Base-by-base conservation (phyloP, 305 asterid species). In the Solanum hybrid region DNA sequence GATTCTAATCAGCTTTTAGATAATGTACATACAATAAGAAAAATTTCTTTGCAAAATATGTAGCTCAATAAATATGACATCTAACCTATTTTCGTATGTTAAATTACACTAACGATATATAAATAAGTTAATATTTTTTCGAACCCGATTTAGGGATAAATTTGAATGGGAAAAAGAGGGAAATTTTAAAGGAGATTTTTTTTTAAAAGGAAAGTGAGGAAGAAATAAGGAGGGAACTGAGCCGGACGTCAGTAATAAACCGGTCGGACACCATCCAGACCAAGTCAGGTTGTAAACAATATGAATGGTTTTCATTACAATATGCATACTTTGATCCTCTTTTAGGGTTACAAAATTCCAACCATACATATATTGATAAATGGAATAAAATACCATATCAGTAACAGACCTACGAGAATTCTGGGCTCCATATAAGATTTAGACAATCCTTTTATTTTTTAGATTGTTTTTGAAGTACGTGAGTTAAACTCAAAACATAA, bases 261-360 rank as follows among this genome's bases (percentile, higher is more conserved):
- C 90, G 94, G 95, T 93, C 94, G 93, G 94, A 89, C 73, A 91
- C 86, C 88, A 78, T 56, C 14, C 87, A 88, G 94, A 86, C 95
- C 94, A 92, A 38, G 69, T 88, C 96, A 93, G 92, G 92, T 89
- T 93, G 94, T 91, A 91, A 91, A 60, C 37, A 42, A 60, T 45
- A 66, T 32, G 72, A 88, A 88, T 75, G n/a, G 60, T 42, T 88
- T 92, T 90, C 87, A 93, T 90, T 89, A 84, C 89, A 40, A 51
- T 86, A 89, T 92, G 89, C 90, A 82, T 85, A 89, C 81, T 88
- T 89, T 91, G 88, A 40, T 89, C 89, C 89, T 86, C 87, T 89
- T 81, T 86, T 45, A 88, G 82, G 90, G 92, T 78, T 89, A 66
- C 87, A 81, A 64, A 27, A 29, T 87, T 72, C 82, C 29, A 8